phyloP scores from a whole-genome alignment of 148 eudicot genomes.

The Rhododendron ferrugineum region DNA sequence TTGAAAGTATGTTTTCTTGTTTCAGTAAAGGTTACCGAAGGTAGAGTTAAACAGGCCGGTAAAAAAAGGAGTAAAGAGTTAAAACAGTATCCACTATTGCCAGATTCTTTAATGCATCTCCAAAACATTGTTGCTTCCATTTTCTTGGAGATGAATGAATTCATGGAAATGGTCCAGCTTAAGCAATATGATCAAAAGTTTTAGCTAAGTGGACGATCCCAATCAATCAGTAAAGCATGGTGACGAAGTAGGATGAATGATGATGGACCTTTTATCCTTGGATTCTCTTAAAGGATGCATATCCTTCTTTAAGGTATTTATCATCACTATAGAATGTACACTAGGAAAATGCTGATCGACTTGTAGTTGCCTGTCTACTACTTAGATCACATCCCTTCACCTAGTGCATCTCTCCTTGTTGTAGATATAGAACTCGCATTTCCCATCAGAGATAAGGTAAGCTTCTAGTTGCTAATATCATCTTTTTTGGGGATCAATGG shows the following conservation, averaged over 20 bases:
- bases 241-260: background rate
- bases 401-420: background rate
- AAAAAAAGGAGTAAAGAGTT: background rate
- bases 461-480: background rate
- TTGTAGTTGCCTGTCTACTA: background rate
- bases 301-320: background rate
- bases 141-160: slow-evolving; percentile 41
- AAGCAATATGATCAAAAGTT: background rate
- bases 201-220: background rate
- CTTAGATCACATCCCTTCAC: background rate
- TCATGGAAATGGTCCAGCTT: slow-evolving; percentile 32
- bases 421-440: background rate
- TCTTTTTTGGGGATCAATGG: background rate
- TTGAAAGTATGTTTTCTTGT: background rate
- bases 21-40: background rate
- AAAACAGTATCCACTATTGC: background rate
- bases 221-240: background rate
- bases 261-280: background rate
- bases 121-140: background rate
- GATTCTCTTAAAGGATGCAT: background rate
- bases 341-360: background rate
- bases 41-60: background rate
- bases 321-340: background rate
- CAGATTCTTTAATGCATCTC: background rate
- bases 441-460: background rate